Evolutionary conservation across 441 rosid genomes (phyloP).

Genomic region (Pelargonium australe): DNA sequence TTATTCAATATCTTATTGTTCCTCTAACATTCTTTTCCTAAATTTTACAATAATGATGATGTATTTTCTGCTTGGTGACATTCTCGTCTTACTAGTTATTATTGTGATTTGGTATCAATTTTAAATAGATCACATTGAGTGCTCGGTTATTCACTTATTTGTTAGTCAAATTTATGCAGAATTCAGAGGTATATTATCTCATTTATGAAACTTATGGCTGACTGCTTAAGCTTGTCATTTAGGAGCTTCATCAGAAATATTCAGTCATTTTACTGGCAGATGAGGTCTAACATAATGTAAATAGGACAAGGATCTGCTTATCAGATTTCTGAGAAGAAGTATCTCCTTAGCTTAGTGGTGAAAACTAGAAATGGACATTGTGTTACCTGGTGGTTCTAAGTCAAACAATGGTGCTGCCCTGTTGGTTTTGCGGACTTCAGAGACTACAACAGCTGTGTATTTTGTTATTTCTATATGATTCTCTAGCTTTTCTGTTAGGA

Average conservation of each 20-base stretch:
- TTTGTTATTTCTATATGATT: not conserved
- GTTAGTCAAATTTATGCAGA: not conserved
- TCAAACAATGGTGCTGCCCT: not conserved
- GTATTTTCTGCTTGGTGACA: not conserved
- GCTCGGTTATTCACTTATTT: not conserved
- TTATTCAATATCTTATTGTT: not conserved
- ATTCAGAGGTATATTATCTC: not conserved
- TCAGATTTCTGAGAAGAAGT: not conserved
- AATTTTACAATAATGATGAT: not conserved
- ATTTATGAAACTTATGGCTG: constrained; percentile 2
- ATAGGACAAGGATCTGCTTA: constrained; percentile 2
- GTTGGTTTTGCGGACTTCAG: not conserved
- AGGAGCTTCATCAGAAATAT: not conserved
- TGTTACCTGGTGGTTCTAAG: not conserved
- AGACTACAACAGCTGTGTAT: not conserved
- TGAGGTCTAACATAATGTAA: constrained; percentile 2
- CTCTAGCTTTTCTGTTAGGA: constrained; percentile 4
- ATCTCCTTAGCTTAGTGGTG: constrained; percentile 2
- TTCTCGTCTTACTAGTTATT: not conserved
- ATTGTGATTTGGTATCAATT: not conserved
- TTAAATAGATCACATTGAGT: too few relatives aligned
- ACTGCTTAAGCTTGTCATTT: not conserved
- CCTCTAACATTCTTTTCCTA: not conserved
- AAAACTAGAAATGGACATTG: not conserved
- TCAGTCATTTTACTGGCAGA: not conserved